Evolutionary conservation across 345 rosid genomes (phyloP), one percentile per base, ranked within the genome.

Genomic region (Arabidopsis suecica): DNA sequence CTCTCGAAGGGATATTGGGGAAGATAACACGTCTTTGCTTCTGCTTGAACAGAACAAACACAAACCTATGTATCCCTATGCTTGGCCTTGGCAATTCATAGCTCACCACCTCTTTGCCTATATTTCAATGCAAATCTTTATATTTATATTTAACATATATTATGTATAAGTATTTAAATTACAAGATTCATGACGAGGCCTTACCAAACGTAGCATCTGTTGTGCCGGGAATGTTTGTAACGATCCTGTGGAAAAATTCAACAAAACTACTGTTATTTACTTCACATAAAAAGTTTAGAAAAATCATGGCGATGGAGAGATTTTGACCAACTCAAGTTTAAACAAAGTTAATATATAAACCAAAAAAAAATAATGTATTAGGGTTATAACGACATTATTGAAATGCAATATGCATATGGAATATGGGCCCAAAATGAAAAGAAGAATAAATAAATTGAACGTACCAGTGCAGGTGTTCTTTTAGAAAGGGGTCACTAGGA

Each of bases 391-490:
- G n/a, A 25, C 56, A 40, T 23, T 14, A 16, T 63, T 63, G 51
- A 50, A 51, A 68, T 75, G n/a, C 5, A 75, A 68, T 41, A 68
- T 41, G 25, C n/a, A 54, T 57, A 32, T 41, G 58, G n/a, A n/a
- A 32, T 25, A 69, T 23, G 61, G 38, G 40, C 28, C 61, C 61
- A 59, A 37, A 38, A 41, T 61, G 6, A 11, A 57, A 58, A 34
- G 42, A 44, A 20, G 40, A 6, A 5, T 42, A 45, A 5, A 10
- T 40, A 22, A 12, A 34, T 1, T 48, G 68, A 40, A 72, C 68
- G 70, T 86, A 87, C 92, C 92, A 88, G 71, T 88, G 92, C 40
- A 88, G 79, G 73, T 88, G 88, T 65, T 88, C 92, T 75, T 82
- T 86, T 11, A 80, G 65, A 68, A 69, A 88, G 47, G 93, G 93